Percentiles rank a stretch among this genome's conserved stretches.
Conservation (phyloP, 257 asterid genomes). For the Fraxinus americana region DNA sequence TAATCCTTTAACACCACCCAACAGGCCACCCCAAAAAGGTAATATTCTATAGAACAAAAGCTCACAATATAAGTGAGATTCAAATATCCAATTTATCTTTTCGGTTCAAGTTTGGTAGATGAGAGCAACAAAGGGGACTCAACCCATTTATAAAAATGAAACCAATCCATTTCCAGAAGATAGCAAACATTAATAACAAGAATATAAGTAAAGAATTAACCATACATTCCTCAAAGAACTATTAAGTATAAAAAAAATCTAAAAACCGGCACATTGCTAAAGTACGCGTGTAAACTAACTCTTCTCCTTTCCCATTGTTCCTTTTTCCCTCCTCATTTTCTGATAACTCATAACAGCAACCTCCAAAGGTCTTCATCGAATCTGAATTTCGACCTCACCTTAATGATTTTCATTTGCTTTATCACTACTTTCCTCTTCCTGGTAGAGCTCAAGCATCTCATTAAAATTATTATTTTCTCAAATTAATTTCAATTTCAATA, state of each 20-base stretch:
- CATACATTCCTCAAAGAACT: not conserved
- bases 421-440: not conserved
- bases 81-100: not conserved
- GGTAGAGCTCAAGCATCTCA: not conserved
- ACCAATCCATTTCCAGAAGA: conserved; percentile 1
- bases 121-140: not conserved
- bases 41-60: conserved; percentile 4
- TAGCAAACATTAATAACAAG: not conserved
- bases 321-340: not conserved
- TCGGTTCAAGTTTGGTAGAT: not conserved
- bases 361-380: not conserved
- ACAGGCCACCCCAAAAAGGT: too few relatives aligned
- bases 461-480: not conserved
- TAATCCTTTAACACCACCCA: not conserved
- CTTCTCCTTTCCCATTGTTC: not conserved
- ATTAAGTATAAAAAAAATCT: not conserved
- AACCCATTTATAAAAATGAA: not conserved
- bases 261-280: not conserved
- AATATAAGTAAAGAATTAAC: not conserved
- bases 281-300: not conserved
- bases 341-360: too few relatives aligned
- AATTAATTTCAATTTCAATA: not conserved
- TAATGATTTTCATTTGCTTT: not conserved
- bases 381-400: not conserved
- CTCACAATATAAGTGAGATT: not conserved